Evolutionary conservation across 129 eudicot species (phyloP).

Genomic region (Smallanthus sonchifolius): DNA sequence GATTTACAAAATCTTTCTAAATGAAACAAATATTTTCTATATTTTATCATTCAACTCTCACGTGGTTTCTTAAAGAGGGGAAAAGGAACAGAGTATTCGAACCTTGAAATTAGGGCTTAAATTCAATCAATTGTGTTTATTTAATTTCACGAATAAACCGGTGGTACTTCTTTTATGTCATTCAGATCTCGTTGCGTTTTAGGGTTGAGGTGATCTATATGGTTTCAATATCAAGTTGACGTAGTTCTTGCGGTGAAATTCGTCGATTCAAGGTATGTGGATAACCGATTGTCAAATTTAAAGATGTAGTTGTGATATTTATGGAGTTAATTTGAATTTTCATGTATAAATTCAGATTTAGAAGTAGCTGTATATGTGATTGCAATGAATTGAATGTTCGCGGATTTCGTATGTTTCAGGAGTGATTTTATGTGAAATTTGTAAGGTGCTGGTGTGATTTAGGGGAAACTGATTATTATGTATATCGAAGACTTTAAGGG

Average conservation of each 20-base stretch:
- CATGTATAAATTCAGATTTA: background rate
- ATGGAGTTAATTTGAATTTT: background rate
- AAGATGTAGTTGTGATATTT: background rate
- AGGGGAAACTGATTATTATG: conserved; percentile 22
- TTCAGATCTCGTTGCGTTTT: background rate
- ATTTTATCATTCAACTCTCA: background rate
- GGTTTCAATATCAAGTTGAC: background rate
- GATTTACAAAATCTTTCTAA: too few species aligned
- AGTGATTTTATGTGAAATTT: background rate
- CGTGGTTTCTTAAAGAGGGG: background rate
- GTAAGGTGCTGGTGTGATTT: background rate
- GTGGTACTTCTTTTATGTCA: background rate
- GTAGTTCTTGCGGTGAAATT: background rate
- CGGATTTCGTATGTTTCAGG: background rate
- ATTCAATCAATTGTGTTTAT: background rate
- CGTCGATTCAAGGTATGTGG: background rate
- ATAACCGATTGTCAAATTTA: background rate
- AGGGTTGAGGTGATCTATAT: background rate
- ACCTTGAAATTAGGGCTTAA: conserved; percentile 16
- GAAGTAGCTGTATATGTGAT: background rate
- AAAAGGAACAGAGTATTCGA: background rate
- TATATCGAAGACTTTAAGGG: conserved; percentile 41
- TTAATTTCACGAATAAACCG: background rate
- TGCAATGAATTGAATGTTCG: too few species aligned
- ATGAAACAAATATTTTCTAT: too few species aligned